A percentile compares a stretch with the other conserved stretches of the same genome.
Evolutionary conservation across 2,329 filamentous ascomycete genomes (phyloP).

Genomic region (Hymenoscyphus albidus): DNA sequence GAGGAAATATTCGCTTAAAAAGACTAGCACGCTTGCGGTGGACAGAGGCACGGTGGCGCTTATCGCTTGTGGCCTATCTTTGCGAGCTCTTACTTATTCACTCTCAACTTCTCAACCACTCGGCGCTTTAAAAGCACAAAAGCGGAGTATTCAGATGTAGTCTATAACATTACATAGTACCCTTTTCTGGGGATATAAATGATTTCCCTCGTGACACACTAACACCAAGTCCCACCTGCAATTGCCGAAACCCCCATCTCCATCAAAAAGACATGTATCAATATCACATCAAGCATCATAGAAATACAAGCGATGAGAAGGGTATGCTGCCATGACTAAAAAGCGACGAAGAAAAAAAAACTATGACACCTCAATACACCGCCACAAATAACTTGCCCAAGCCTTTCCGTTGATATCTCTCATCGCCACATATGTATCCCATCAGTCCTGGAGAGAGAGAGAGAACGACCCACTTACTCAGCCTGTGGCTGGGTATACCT

Average conservation of each 20-base stretch:
- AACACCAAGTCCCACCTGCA: no score
- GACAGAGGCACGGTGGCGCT: neutral
- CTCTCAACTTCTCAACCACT: neutral
- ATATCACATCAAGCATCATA: neutral
- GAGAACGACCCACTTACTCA: neutral
- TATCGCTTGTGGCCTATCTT: neutral
- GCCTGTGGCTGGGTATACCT: conserved; percentile 5
- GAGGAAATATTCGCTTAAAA: neutral
- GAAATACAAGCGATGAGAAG: conserved; percentile 6
- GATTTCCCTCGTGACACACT: no score
- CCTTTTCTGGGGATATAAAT: no score
- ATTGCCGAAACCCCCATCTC: neutral
- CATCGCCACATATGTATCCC: neutral
- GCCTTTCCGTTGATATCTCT: conserved; percentile 2
- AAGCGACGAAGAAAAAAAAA: neutral
- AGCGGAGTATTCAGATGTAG: no score
- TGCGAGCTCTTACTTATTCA: neutral
- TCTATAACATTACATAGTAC: no score
- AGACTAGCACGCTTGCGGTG: neutral
- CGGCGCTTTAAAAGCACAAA: no score
- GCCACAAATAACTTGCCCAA: conserved; percentile 1
- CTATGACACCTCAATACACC: conserved; percentile 16
- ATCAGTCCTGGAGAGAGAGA: neutral
- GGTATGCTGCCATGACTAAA: conserved; percentile 14
- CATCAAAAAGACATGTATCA: neutral